Base-by-base conservation (phyloP, 768 basidiomycete species). In the Mycena latifolia region DNA sequence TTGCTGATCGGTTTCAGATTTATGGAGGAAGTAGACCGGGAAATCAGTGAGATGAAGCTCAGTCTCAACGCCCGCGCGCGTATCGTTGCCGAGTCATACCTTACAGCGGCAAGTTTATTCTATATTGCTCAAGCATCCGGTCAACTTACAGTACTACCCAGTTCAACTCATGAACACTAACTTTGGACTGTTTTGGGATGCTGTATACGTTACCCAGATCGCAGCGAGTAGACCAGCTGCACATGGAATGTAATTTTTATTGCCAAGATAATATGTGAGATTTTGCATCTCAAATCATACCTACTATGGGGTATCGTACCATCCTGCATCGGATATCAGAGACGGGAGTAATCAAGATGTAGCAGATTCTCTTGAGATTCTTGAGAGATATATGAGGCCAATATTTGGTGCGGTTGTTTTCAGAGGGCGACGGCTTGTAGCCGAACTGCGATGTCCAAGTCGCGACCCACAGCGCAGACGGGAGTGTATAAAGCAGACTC, bases 1-100 rank as follows among this genome's bases (percentile, higher is more conserved):
- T 70, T 39, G 72, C 28, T 45, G 18, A 39, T 39, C 39, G 7
- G 24, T 27, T 41, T 17, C 69, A 96, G 94, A 76, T 96, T 98
- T 77, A 98, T 98, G 96, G 96, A 98, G 75, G 98, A 99, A 73
- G 98, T 99, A 1, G 98, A 99, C 80, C 96, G 94, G 79, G 98
- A 99, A 80, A 98, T 99, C 75, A 98, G 95, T 65, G 98, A 99
- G 79, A 99, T 98, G 94, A 99, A 99, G 77, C 89, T 99, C 17
- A 95, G 92, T 73, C 84, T 99, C 67, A 99, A 99, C 74, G 95
- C 96, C 22, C 88, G 98, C 60, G 96, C 97, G 1, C 93, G 98
- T 77, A 98, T 93, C 60, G 97, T 99, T 28, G 98, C 98, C 41
- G 98, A 99, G 79, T 95, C 95, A 15, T 99, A 98, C 79, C 83